Percentiles rank a stretch among this genome's conserved stretches.
Conservation (phyloP, 1,284 basidiomycete species). For the Macrocystidia cucumis region DNA sequence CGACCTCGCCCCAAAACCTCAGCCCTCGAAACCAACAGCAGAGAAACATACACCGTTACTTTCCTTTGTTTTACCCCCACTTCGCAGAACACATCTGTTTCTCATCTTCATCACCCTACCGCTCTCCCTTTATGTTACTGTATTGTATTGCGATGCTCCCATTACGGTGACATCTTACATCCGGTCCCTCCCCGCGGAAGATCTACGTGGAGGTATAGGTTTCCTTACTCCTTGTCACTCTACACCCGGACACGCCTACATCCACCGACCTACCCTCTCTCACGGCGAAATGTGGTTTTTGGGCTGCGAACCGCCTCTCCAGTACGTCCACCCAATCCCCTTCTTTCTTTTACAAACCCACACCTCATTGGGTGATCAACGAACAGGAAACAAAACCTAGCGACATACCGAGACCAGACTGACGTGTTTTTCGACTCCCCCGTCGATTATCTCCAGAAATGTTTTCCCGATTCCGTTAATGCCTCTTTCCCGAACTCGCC, state of each 20-base stretch:
- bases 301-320: constrained; percentile 86
- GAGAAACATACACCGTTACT: constrained; percentile 1
- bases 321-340: constrained; percentile 41
- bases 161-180: constrained; percentile 66
- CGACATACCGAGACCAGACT: constrained; percentile 75
- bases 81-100: constrained; percentile 28
- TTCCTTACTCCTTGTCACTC: constrained; percentile 97
- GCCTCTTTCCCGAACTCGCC: constrained; percentile 58
- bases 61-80: constrained; percentile 13
- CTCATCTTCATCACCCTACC: constrained; percentile 51
- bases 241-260: constrained; percentile 89
- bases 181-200: constrained; percentile 37
- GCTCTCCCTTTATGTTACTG: constrained; percentile 57
- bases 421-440: constrained; percentile 80
- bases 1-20: constrained; percentile 26
- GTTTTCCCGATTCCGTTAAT: constrained; percentile 63
- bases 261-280: constrained; percentile 65
- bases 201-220: constrained; percentile 55
- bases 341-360: constrained; percentile 5
- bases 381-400: constrained; percentile 39
- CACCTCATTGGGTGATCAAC: too few species aligned
- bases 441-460: constrained; percentile 49
- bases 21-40: constrained; percentile 6
- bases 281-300: constrained; percentile 68
- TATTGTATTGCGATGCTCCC: constrained; percentile 75